phyloP scores from a whole-genome alignment of 2,329 filamentous ascomycete species.

The Xylaria sp. region DNA sequence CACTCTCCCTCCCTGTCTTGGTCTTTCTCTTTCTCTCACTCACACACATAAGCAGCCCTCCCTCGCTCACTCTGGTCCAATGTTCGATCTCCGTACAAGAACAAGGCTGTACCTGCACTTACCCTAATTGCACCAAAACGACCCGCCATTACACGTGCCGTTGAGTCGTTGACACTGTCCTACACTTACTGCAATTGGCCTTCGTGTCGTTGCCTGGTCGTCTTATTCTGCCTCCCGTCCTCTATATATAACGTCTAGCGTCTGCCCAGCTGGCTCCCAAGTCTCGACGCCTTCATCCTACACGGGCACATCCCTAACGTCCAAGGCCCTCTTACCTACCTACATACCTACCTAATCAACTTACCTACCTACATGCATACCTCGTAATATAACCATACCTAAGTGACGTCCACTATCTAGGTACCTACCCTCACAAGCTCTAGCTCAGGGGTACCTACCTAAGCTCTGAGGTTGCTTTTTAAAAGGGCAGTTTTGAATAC shows the following conservation, averaged over 20 bases:
- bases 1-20: not conserved
- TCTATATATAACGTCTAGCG: not conserved
- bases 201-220: not conserved
- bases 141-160: not conserved
- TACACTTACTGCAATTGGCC: not conserved
- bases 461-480: too few relatives aligned
- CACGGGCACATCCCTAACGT: not conserved
- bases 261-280: not conserved
- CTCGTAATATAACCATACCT: too few relatives aligned
- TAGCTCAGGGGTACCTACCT: too few relatives aligned
- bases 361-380: too few relatives aligned
- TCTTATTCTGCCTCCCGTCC: not conserved
- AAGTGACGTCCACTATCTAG: too few relatives aligned
- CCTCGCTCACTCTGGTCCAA: not conserved
- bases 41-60: not conserved
- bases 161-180: not conserved
- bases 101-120: slow-evolving; percentile 1
- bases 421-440: too few relatives aligned
- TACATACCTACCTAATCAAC: too few relatives aligned
- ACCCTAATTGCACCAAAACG: not conserved
- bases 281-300: not conserved
- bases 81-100: not conserved
- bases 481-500: too few relatives aligned
- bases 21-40: not conserved
- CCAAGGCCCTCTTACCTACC: not conserved